Evolutionary conservation across 352 stramenopile genomes (phyloP).

Genomic region (Blastocystis sp.): DNA sequence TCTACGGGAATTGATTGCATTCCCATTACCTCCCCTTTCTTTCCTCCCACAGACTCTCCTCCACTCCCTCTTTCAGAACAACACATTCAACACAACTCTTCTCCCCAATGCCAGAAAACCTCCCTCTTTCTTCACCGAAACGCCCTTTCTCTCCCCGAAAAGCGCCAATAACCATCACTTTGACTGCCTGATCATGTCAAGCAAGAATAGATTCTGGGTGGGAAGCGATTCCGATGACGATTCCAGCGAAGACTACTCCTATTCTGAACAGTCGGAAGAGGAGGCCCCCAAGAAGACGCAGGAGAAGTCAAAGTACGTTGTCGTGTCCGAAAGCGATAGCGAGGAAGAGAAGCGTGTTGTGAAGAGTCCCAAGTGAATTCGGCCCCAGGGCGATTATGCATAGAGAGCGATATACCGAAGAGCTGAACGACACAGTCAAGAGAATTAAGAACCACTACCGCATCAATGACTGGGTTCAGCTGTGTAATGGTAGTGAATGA

Average conservation of each 20-base stretch:
- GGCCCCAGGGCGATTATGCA: neutral
- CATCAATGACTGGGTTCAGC: constrained; percentile 63
- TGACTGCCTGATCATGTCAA: neutral
- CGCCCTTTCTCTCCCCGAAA: neutral
- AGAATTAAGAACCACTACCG: constrained; percentile 57
- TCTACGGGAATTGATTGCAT: too few relatives aligned
- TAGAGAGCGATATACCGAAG: constrained; percentile 40
- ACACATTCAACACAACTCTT: too few relatives aligned
- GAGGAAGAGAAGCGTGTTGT: constrained; percentile 66
- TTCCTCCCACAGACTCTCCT: too few relatives aligned
- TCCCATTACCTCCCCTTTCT: too few relatives aligned
- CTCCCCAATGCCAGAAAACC: too few relatives aligned
- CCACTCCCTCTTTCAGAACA: too few relatives aligned
- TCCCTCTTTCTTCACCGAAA: neutral
- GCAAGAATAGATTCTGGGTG: constrained; percentile 46
- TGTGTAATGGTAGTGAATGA: constrained; percentile 18
- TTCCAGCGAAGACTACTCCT: neutral
- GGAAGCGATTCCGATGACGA: constrained; percentile 41
- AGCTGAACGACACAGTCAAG: constrained; percentile 24
- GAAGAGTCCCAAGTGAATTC: constrained; percentile 28
- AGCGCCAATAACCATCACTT: neutral
- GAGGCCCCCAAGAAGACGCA: neutral
- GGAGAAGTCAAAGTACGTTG: constrained; percentile 39
- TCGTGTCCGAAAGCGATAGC: constrained; percentile 46
- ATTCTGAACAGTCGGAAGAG: constrained; percentile 4